Percentiles rank a stretch among this genome's conserved stretches.
phyloP scores from a whole-genome alignment of 139 green algal species.

The Chlamydomonas sphaeroides region DNA sequence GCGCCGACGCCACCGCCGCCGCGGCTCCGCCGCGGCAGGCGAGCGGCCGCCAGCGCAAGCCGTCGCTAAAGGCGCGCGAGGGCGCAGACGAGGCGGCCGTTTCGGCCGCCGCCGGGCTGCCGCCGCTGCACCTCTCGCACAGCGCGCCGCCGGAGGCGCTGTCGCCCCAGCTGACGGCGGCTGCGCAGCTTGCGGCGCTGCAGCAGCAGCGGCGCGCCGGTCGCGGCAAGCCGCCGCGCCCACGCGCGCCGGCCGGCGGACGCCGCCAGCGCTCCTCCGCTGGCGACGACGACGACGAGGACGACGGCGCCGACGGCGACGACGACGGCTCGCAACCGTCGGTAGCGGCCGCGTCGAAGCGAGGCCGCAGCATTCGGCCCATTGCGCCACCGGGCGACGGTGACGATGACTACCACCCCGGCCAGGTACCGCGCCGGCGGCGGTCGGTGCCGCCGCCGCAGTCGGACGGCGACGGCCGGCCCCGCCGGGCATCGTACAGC shows the following conservation, averaged over 20 bases:
- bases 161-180: not conserved
- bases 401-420: not conserved
- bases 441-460: not conserved
- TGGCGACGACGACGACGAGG: not conserved
- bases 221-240: not conserved
- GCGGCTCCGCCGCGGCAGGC: not conserved
- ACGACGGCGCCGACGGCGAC: not conserved
- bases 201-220: conserved; percentile 8
- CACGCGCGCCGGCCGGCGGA: not conserved
- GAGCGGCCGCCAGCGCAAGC: conserved; percentile 12
- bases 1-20: not conserved
- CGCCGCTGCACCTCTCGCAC: not conserved
- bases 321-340: too few relatives aligned
- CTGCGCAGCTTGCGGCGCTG: not conserved
- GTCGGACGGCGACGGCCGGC: too few relatives aligned
- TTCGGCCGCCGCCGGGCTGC: not conserved
- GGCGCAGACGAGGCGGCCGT: not conserved
- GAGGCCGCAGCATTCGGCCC: not conserved
- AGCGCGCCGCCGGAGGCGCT: not conserved
- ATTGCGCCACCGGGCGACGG: too few relatives aligned
- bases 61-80: conserved; percentile 30
- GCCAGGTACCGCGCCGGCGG: not conserved
- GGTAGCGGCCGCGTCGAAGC: not conserved
- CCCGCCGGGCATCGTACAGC: too few relatives aligned
- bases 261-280: too few relatives aligned